These are phyloP conservation scores for Penicillium thymicola DNA, from an alignment of 2,329 filamentous ascomycete species.

Conservation along the genomic window DNA sequence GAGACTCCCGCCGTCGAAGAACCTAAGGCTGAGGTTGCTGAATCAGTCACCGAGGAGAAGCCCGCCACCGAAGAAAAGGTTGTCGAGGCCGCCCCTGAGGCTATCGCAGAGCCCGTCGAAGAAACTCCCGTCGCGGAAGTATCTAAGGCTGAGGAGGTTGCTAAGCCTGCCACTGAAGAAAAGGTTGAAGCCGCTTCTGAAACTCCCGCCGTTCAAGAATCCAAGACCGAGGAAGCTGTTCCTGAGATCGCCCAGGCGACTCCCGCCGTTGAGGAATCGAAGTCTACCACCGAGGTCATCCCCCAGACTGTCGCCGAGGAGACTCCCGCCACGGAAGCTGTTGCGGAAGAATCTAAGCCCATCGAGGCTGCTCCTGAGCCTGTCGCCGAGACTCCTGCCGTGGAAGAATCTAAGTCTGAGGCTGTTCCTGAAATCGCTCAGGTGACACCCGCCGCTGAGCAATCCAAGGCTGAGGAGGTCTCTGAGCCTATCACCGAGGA, in stretches of 20 bases:
- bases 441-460: neutral
- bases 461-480: neutral
- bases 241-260: too few relatives aligned
- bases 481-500: slow-evolving; percentile 4
- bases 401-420: neutral
- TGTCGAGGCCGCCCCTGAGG: neutral
- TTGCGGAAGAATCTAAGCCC: neutral
- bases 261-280: too few relatives aligned
- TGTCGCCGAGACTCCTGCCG: neutral
- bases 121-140: neutral
- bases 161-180: neutral
- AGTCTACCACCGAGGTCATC: neutral
- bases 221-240: neutral
- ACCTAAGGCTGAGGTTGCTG: neutral
- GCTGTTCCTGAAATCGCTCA: slow-evolving; percentile 7
- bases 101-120: slow-evolving; percentile 2
- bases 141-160: neutral
- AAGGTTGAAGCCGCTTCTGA: neutral
- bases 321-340: neutral
- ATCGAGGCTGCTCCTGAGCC: slow-evolving; percentile 3
- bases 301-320: slow-evolving; percentile 5
- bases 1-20: neutral
- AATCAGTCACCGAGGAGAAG: neutral
- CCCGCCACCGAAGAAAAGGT: slow-evolving; percentile 6
- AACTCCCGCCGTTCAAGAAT: too few relatives aligned